Base-by-base conservation (phyloP, 331 rosid species). In the Rhamnella rubrinervis region DNA sequence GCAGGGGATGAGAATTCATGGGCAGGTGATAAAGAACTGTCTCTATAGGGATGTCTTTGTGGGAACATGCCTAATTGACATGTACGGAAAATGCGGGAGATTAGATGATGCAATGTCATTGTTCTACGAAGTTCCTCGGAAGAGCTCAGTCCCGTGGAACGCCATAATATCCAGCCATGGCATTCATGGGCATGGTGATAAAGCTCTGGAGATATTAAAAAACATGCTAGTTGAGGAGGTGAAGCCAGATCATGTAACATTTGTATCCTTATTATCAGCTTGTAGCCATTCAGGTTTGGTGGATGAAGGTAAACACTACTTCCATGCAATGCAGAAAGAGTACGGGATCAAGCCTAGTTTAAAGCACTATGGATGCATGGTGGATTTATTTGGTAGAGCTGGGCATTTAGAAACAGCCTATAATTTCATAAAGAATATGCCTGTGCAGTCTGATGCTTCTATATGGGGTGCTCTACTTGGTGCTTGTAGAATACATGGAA, bases 391-490 rank as follows among this genome's bases (percentile, higher is more conserved):
- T 10, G 83, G 88, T 23, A 58, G 85, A 63, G 85, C 85, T 53
- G 85, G 85, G 38, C 62, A 66, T 60, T 71, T 81, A 21, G 74
- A 84, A 8, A 51, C 41, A 68, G 85, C 83, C 38, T 77, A 60
- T 52, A 50, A 71, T 65, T 65, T 78, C 69, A 75, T 84, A 23
- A 65, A 75, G 39, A 74, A 55, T 2, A 84, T 84, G 88, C 75
- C 85, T n/a, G 17, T 81, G 53, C 57, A 25, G 20, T 75, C 85
- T 0, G 83, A 81, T 72, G 83, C 81, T 17, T 75, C 83, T 49
- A 69, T 81, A 7, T 84, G 88, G 85, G 85, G 85, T 25, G 85
- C 88, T 40, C 77, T 84, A 71, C 81, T 84, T 58, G 88, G 88
- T 53, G 83, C 85, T 63, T 84, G 88, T 61, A 65, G 85, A 67